Conservation (phyloP, 2,329 filamentous ascomycete genomes). For the Macrophomina phaseolina region DNA sequence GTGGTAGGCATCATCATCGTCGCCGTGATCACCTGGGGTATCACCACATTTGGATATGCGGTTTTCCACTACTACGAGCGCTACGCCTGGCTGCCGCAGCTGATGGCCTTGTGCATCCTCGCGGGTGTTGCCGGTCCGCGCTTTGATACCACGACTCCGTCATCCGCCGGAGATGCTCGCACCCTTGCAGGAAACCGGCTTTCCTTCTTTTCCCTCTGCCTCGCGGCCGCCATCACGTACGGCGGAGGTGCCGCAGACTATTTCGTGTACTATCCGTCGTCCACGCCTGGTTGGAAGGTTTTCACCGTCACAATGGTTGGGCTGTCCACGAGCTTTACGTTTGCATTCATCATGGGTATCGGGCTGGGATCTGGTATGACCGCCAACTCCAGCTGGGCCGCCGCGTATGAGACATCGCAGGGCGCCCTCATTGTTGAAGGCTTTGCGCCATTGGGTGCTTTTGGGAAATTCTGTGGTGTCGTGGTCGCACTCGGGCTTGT, state of each 20-base stretch:
- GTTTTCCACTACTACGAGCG: slow-evolving; percentile 73
- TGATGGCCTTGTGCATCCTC: slow-evolving; percentile 65
- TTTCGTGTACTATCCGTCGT: slow-evolving; percentile 68
- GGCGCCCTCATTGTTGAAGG: slow-evolving; percentile 70
- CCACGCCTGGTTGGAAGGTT: slow-evolving; percentile 58
- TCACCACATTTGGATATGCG: slow-evolving; percentile 71
- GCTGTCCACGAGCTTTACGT: slow-evolving; percentile 63
- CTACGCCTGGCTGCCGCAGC: slow-evolving; percentile 69
- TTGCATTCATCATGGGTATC: slow-evolving; percentile 66
- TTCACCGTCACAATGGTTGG: slow-evolving; percentile 64
- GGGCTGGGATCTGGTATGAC: slow-evolving; percentile 65
- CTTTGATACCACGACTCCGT: slow-evolving; percentile 60
- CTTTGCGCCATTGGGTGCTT: slow-evolving; percentile 63
- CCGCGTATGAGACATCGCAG: slow-evolving; percentile 63
- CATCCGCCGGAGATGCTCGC: slow-evolving; percentile 57
- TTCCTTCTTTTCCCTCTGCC: slow-evolving; percentile 72
- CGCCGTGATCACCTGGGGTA: slow-evolving; percentile 65
- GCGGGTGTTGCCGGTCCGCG: slow-evolving; percentile 65
- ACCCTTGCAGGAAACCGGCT: slow-evolving; percentile 64
- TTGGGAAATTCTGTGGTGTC: slow-evolving; percentile 71
- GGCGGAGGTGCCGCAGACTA: slow-evolving; percentile 68
- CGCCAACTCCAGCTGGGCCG: slow-evolving; percentile 59
- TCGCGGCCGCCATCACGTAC: slow-evolving; percentile 70
- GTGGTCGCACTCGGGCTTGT: slow-evolving; percentile 68
- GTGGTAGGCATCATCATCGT: slow-evolving; percentile 71